Evolutionary conservation across 257 asterid genomes (phyloP).

Genomic region (Euphrasia confusa): DNA sequence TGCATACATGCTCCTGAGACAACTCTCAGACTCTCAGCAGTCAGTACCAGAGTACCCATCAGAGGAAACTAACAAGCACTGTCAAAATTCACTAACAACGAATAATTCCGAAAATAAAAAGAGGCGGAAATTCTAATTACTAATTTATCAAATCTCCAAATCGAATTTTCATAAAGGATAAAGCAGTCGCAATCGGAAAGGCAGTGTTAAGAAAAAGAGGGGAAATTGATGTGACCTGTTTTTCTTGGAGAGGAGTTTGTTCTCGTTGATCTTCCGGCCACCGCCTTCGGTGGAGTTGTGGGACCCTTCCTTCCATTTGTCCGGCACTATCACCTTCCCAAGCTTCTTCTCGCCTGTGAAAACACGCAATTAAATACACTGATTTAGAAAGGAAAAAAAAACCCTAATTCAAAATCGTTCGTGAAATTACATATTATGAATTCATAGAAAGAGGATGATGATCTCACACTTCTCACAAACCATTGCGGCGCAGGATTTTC

Average conservation of each 20-base stretch:
- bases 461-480: constrained; percentile 85
- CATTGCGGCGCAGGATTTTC: constrained; percentile 30
- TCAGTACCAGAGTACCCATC: background rate
- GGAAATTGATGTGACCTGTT: constrained; percentile 37
- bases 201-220: background rate
- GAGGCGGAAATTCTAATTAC: background rate
- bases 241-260: constrained; percentile 94
- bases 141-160: background rate
- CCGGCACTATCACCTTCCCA: constrained; percentile 89
- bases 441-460: background rate
- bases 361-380: constrained; percentile 22
- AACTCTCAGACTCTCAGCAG: background rate
- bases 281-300: constrained; percentile 84
- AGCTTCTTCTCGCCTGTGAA: constrained; percentile 89
- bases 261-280: constrained; percentile 98
- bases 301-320: constrained; percentile 98
- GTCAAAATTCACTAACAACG: background rate
- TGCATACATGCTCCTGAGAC: background rate
- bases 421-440: constrained; percentile 1
- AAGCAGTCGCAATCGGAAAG: background rate
- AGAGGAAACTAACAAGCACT: background rate
- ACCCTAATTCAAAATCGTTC: constrained; percentile 34
- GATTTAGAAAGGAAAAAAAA: constrained; percentile 22
- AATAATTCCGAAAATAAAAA: background rate
- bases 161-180: background rate